These are phyloP conservation scores for Lactarius trivialis DNA, from an alignment of 768 basidiomycete genomes.

Conservation along the genomic window DNA sequence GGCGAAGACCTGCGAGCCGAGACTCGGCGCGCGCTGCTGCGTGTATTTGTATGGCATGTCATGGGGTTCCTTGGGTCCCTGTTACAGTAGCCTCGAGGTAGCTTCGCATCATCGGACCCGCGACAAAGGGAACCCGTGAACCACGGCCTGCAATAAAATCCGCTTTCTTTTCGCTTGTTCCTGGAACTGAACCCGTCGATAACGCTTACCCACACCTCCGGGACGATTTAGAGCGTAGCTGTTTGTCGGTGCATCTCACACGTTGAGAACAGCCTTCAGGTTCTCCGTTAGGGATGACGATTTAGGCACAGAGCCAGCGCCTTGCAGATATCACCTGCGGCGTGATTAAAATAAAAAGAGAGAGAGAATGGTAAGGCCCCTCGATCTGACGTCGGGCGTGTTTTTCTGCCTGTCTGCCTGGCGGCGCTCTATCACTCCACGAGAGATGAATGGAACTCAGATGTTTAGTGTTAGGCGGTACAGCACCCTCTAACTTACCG, in stretches of 20 bases:
- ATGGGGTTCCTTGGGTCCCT: not conserved
- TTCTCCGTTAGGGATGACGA: not conserved
- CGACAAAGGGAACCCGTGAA: not conserved
- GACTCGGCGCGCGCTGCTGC: not conserved
- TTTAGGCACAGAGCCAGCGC: not conserved
- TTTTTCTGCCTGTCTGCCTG: not conserved
- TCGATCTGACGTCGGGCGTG: not conserved
- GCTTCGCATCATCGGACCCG: not conserved
- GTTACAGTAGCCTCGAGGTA: not conserved
- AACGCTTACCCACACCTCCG: constrained; percentile 12
- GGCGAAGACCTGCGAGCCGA: not conserved
- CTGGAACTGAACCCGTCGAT: not conserved
- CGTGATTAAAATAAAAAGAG: not conserved
- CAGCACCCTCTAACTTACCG: not conserved
- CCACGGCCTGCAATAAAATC: not conserved
- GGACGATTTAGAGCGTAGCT: not conserved
- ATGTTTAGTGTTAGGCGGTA: not conserved
- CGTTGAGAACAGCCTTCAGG: not conserved
- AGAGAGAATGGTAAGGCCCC: not conserved
- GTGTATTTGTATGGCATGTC: not conserved
- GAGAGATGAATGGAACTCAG: not conserved
- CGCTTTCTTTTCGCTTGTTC: not conserved
- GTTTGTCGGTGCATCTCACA: not conserved
- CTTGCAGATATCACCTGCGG: not conserved
- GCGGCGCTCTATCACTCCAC: not conserved